A percentile compares a stretch with the other conserved stretches of the same genome.
Evolutionary conservation across 495 filamentous ascomycete species (phyloP).

Genomic region (Lasiosphaeriaceae sp.): DNA sequence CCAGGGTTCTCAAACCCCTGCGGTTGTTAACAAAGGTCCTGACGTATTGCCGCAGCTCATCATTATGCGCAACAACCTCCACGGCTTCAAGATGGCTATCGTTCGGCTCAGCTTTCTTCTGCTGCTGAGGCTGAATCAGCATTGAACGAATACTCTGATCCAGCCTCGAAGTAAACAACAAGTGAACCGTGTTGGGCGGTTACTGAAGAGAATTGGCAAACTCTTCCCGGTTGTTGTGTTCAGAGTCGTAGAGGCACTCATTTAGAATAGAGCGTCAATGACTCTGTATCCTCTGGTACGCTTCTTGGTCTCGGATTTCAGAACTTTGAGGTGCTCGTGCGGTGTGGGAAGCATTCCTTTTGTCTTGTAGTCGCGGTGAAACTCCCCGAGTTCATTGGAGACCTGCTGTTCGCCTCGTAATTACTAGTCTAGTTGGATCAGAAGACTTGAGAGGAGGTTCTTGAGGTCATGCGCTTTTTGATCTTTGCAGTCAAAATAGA

Average conservation of each 20-base stretch:
- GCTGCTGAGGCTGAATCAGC: not conserved
- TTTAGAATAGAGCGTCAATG: not conserved
- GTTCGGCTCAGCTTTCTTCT: too few relatives aligned
- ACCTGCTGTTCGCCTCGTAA: not conserved
- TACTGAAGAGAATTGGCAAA: not conserved
- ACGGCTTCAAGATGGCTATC: too few relatives aligned
- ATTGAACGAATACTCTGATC: not conserved
- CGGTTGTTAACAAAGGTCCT: not conserved
- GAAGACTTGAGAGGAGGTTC: not conserved
- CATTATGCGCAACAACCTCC: not conserved
- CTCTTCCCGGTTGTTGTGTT: not conserved
- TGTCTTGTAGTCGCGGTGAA: not conserved
- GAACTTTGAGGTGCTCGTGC: not conserved
- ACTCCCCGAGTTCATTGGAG: not conserved
- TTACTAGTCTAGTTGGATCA: not conserved
- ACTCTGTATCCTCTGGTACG: not conserved
- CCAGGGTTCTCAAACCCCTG: not conserved
- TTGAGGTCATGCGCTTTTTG: not conserved
- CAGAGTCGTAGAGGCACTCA: not conserved
- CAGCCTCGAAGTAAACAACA: not conserved
- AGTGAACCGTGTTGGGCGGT: not conserved
- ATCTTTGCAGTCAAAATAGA: conserved; percentile 2
- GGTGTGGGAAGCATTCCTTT: not conserved
- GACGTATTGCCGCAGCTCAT: not conserved
- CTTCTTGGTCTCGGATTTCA: not conserved